phyloP scores from a whole-genome alignment of 2,329 filamentous ascomycete species.

The Diaporthe ampelina region DNA sequence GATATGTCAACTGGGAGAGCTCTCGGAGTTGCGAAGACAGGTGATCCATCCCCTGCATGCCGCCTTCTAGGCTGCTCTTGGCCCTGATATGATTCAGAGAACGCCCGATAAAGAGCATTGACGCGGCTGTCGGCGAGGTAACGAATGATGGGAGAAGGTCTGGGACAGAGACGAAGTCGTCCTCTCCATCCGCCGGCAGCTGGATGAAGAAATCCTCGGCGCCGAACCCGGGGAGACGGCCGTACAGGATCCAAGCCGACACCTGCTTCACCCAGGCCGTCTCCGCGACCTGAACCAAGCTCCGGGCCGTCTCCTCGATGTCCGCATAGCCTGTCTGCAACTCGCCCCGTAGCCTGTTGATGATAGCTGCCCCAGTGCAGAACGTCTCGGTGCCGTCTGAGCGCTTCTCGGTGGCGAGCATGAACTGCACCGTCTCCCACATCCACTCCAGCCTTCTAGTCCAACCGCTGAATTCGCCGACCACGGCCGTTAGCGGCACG shows the following conservation, averaged over 20 bases:
- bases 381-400: conserved; percentile 45
- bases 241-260: conserved; percentile 92
- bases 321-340: conserved; percentile 91
- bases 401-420: conserved; percentile 60
- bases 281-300: conserved; percentile 84
- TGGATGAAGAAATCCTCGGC: conserved; percentile 89
- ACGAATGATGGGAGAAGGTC: conserved; percentile 85
- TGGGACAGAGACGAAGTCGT: conserved; percentile 71
- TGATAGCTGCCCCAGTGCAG: conserved; percentile 79
- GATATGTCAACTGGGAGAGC: conserved; percentile 78
- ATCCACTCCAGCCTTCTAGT: conserved; percentile 88
- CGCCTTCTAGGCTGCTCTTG: conserved; percentile 60
- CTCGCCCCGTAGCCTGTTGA: conserved; percentile 81
- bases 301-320: conserved; percentile 81
- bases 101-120: conserved; percentile 91
- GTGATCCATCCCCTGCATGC: conserved; percentile 68
- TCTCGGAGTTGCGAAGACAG: conserved; percentile 77
- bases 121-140: conserved; percentile 78
- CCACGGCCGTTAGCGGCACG: conserved; percentile 88
- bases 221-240: conserved; percentile 82
- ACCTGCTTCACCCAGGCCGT: conserved; percentile 92
- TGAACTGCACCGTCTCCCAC: conserved; percentile 79
- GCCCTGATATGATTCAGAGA: conserved; percentile 87
- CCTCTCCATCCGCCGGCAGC: conserved; percentile 57
- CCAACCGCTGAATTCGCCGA: conserved; percentile 91